Conservation (phyloP, 257 asterid species). For the Solanum paucissectum region DNA sequence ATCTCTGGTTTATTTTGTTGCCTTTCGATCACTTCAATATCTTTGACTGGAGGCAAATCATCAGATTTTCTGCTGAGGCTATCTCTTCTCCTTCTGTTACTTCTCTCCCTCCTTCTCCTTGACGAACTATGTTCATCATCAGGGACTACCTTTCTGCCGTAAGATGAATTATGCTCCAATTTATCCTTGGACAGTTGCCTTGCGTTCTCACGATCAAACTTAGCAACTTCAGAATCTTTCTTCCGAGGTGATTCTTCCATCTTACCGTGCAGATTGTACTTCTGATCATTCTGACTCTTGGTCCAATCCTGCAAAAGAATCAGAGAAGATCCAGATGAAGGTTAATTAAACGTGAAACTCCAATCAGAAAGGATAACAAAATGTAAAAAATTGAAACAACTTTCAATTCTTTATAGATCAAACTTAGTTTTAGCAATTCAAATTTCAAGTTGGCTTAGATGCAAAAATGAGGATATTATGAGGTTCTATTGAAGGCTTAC, state of each 20-base stretch:
- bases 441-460: not conserved
- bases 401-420: not conserved
- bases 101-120: not conserved
- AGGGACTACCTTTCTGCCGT: not conserved
- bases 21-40: slow-evolving; percentile 18
- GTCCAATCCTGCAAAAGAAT: slow-evolving; percentile 23
- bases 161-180: not conserved
- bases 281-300: slow-evolving; percentile 1
- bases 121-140: not conserved
- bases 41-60: slow-evolving; percentile 11
- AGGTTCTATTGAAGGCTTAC: slow-evolving; percentile 14
- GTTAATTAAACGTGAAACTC: not conserved
- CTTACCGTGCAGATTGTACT: not conserved
- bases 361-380: not conserved
- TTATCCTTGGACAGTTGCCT: slow-evolving; percentile 3
- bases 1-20: slow-evolving; percentile 5
- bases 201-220: not conserved
- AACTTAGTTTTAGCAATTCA: not conserved
- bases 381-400: not conserved
- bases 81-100: not conserved
- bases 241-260: slow-evolving; percentile 10
- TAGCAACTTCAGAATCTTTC: not conserved
- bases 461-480: not conserved
- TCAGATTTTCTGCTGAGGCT: not conserved
- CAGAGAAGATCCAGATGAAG: not conserved